Percentiles rank a stretch among this genome's conserved stretches.
phyloP scores from a whole-genome alignment of 2,329 filamentous ascomycete species.

The Xylariomycetidae sp. region DNA sequence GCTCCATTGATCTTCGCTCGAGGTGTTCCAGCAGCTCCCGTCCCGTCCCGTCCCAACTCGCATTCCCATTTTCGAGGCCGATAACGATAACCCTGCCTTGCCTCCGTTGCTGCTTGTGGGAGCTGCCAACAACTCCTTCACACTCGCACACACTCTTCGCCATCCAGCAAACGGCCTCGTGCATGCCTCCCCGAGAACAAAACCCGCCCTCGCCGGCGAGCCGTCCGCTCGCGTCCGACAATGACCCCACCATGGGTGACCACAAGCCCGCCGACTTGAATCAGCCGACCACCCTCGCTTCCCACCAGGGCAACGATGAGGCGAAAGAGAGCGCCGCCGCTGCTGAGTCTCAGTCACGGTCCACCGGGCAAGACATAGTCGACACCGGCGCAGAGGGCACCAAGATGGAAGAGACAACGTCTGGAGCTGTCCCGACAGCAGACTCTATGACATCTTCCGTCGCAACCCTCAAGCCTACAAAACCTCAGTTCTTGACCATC shows the following conservation, averaged over 20 bases:
- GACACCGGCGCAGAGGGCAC: too few species aligned
- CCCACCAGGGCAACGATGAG: not conserved
- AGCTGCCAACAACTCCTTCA: constrained; percentile 6
- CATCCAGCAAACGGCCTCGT: constrained; percentile 4
- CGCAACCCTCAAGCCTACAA: constrained; percentile 42
- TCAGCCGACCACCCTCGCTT: too few species aligned
- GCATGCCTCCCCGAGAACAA: constrained; percentile 25
- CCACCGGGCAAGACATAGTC: too few species aligned
- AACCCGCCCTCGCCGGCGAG: constrained; percentile 13
- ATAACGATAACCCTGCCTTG: not conserved
- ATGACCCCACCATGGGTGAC: constrained; percentile 26
- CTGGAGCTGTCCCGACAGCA: constrained; percentile 3
- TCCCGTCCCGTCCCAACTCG: too few species aligned
- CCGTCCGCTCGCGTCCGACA: constrained; percentile 16
- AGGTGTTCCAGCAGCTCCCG: too few species aligned
- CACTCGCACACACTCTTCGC: not conserved
- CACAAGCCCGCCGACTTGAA: constrained; percentile 16
- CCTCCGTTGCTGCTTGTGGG: not conserved
- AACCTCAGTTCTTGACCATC: constrained; percentile 41
- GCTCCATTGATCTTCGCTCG: too few species aligned
- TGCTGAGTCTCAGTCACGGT: too few species aligned
- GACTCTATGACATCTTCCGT: constrained; percentile 38
- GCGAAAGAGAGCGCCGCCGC: constrained; percentile 3
- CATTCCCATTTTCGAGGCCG: too few species aligned
- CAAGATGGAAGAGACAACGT: not conserved